Evolutionary conservation across 495 filamentous ascomycete species (phyloP).

Genomic region (Podospora conica): DNA sequence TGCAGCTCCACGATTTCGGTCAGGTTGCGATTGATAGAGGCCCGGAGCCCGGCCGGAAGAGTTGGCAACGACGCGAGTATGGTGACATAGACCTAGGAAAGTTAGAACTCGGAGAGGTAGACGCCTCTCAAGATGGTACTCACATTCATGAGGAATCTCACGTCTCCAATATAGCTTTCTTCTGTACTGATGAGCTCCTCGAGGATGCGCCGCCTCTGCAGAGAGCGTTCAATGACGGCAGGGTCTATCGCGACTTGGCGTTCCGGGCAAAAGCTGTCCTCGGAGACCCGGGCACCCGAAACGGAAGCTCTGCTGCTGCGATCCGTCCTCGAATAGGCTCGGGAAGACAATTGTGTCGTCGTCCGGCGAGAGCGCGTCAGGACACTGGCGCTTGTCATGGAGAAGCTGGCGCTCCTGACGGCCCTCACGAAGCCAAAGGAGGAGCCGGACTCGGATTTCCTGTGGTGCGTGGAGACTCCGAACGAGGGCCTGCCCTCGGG

Average conservation of each 20-base stretch:
- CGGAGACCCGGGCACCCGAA: slow-evolving; percentile 53
- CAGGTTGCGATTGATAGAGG: slow-evolving; percentile 60
- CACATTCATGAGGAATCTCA: slow-evolving; percentile 82
- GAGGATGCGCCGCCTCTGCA: slow-evolving; percentile 69
- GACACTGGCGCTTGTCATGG: slow-evolving; percentile 61
- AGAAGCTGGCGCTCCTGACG: slow-evolving; percentile 71
- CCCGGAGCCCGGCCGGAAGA: slow-evolving; percentile 47
- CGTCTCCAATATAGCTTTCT: slow-evolving; percentile 78
- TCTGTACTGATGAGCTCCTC: slow-evolving; percentile 82
- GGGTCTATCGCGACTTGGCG: slow-evolving; percentile 56
- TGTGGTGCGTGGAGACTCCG: slow-evolving; percentile 33
- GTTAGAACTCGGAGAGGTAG: slow-evolving; percentile 8
- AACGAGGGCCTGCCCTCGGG: slow-evolving; percentile 19
- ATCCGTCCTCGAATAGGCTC: slow-evolving; percentile 51
- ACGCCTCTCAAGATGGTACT: slow-evolving; percentile 16
- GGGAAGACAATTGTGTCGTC: slow-evolving; percentile 46
- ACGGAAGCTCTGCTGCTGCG: slow-evolving; percentile 57
- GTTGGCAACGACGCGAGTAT: slow-evolving; percentile 56
- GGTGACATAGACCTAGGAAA: slow-evolving; percentile 56
- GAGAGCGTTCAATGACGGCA: slow-evolving; percentile 60
- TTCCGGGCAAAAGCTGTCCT: slow-evolving; percentile 56
- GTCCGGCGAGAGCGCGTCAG: slow-evolving; percentile 49
- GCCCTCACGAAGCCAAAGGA: slow-evolving; percentile 69
- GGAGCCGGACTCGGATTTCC: slow-evolving; percentile 59
- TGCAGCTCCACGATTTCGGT: slow-evolving; percentile 66